Base-by-base conservation (phyloP, 1,284 basidiomycete species). In the Ceratobasidium sp. region DNA sequence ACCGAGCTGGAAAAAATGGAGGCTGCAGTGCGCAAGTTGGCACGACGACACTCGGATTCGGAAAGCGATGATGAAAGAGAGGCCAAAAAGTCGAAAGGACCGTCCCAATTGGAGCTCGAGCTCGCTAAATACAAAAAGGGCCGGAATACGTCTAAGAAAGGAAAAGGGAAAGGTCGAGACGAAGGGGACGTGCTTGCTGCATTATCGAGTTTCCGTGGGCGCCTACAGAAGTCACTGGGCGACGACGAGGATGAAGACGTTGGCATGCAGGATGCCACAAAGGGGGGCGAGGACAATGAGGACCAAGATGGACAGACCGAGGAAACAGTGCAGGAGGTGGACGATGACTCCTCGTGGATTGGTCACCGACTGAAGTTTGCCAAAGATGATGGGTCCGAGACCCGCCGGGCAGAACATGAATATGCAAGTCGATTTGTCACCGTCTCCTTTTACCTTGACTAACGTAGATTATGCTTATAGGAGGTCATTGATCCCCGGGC, bases 1-100 rank as follows among this genome's bases (percentile, higher is more conserved):
- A 87, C 89, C 5, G 93, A 97, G 81, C 96, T 98, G 74, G 92
- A 90, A 79, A 90, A 89, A 78, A 93, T 98, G 88, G 93, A 98
- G 82, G 91, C 90, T 2, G 93, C 96, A 69, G 92, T 98, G 74
- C 90, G 93, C 31, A 91, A 89, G 78, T 86, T 96, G 9, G 86
- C 87, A 27, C 87, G 87, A 73, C 86, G 86, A 65, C 86, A 86
- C 9, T 85, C 83, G 11, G 84, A 82, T 29, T 78, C 79, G 22
- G 88, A 88, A 66, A 89, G 87, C 75, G 90, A 90, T 71, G 89
- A 91, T 15, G 89, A 90, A 75, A 84, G 79, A 6, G 80, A 82
- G 45, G 85, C 82, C 76, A 93, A 91, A 84, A 91, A 90, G 79
- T 81, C 82, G 17, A 78, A 81, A 72, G 91, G 89, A 59, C 89